Evolutionary conservation across 225 moss, liverwort and hornwort genomes (phyloP), one percentile per base, ranked within the genome.

Genomic region (Polytrichum commune): DNA sequence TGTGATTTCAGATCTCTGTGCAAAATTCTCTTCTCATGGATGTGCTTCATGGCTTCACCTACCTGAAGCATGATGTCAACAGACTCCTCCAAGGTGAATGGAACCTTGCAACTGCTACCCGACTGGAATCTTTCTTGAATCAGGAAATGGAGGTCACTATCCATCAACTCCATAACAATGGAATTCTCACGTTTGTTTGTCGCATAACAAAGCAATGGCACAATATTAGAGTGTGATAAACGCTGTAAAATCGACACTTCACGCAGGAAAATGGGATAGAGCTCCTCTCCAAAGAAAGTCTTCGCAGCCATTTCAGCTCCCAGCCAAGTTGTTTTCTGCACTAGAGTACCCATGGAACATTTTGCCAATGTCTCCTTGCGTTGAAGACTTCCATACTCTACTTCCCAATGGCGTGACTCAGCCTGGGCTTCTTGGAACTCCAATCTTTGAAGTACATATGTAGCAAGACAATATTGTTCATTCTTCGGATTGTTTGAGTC

Each of bases 1-100:
- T 20, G 46, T 35, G 67, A 53, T 53, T 67, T 67, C 46, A 67
- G 33, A 24, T 67, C 67, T 67, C 67, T 67, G 38, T 66, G 67
- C 19, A 53, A 32, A 20, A 67, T 35, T 19, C 46, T 67, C n/a
- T 53, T 35, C 19, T 22, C 46, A 35, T 67, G 67, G 35, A 67
- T 20, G 67, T 67, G 46, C 22, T 33, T 19, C 67, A 67, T 67
- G 22, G 33, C 67, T 20, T 24, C 46, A 6, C 46, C 67, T 7
- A 67, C 46, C 46, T 67, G 67, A 67, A 67, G 33, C 67, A 53
- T 67, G 35, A 67, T 25, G 19, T 23, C 23, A 67, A 67, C 23
- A 7, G 67, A 32, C 19, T 35, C 46, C 19, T 32, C n/a, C n/a
- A 67, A 6, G 33, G 20, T 22, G 46, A 67, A 67, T 18, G 67